phyloP scores from a whole-genome alignment of 2,329 filamentous ascomycete species.

The Cercospora sojina region DNA sequence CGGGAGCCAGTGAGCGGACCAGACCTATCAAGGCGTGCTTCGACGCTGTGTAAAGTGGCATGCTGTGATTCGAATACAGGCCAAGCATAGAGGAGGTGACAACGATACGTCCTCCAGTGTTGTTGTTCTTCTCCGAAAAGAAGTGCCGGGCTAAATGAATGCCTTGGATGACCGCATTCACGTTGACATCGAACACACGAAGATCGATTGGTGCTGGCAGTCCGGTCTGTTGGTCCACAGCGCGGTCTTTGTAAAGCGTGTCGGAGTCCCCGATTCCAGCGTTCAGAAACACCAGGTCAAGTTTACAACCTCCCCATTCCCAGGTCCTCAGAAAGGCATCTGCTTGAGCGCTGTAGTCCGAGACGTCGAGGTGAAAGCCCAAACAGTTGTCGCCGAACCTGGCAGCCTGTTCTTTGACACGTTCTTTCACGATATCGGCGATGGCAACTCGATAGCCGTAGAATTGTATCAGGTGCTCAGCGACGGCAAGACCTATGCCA shows the following conservation, averaged over 20 bases:
- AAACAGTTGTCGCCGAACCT: slow-evolving; percentile 25
- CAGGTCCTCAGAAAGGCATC: slow-evolving; percentile 43
- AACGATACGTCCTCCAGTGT: slow-evolving; percentile 42
- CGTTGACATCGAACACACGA: slow-evolving; percentile 43
- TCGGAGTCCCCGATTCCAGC: slow-evolving; percentile 46
- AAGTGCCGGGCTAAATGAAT: slow-evolving; percentile 47
- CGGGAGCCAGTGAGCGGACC: slow-evolving; percentile 34
- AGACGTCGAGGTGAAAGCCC: slow-evolving; percentile 38
- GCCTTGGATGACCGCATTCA: slow-evolving; percentile 45
- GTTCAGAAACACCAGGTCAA: slow-evolving; percentile 47
- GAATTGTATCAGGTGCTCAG: slow-evolving; percentile 28
- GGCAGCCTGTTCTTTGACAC: slow-evolving; percentile 18
- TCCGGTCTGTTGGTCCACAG: slow-evolving; percentile 27
- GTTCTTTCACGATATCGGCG: slow-evolving; percentile 22
- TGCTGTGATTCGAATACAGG: slow-evolving; percentile 23
- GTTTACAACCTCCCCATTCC: slow-evolving; percentile 42
- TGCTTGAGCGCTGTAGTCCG: slow-evolving; percentile 42
- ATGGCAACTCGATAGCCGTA: slow-evolving; percentile 27
- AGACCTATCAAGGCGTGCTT: slow-evolving; percentile 36
- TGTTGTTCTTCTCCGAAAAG: slow-evolving; percentile 39
- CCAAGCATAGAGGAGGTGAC: slow-evolving; percentile 36
- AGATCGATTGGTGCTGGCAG: slow-evolving; percentile 41
- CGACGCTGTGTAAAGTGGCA: slow-evolving; percentile 25
- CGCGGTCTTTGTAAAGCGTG: slow-evolving; percentile 41
- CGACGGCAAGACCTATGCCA: slow-evolving; percentile 29